These are phyloP conservation scores for Alnus glutinosa DNA, from an alignment of 306 rosid genomes.

Conservation along the genomic window DNA sequence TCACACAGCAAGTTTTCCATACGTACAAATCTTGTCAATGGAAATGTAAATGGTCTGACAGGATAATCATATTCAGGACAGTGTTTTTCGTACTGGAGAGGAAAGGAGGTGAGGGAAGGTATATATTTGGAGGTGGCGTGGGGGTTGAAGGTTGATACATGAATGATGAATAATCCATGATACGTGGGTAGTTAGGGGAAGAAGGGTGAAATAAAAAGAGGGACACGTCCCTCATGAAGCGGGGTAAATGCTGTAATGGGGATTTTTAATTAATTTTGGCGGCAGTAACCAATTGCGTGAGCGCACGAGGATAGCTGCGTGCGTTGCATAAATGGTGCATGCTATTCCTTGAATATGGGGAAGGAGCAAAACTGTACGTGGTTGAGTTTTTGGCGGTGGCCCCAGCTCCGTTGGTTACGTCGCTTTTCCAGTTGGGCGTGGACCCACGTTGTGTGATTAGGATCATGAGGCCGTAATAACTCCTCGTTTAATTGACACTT, in stretches of 20 bases:
- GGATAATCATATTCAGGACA: not conserved
- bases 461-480: slow-evolving; percentile 10
- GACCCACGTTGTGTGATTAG: slow-evolving; percentile 2
- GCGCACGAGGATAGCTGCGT: slow-evolving; percentile 52
- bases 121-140: not conserved
- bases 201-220: slow-evolving; percentile 32
- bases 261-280: slow-evolving; percentile 5
- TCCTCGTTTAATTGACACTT: too few species aligned
- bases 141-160: too few species aligned
- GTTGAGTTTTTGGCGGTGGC: too few species aligned
- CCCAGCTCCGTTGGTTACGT: too few species aligned
- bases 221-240: slow-evolving; percentile 55
- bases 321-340: not conserved
- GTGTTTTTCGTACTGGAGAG: not conserved
- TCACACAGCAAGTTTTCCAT: slow-evolving; percentile 44
- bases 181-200: slow-evolving; percentile 3
- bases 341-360: slow-evolving; percentile 1
- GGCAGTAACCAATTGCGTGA: slow-evolving; percentile 45
- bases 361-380: too few species aligned
- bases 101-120: not conserved
- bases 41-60: not conserved
- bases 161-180: not conserved
- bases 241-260: slow-evolving; percentile 45
- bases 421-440: slow-evolving; percentile 3
- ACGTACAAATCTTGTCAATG: not conserved